These are phyloP conservation scores for Suhomyces prunicola DNA, from an alignment of 805 yeast species.

Conservation along the genomic window DNA sequence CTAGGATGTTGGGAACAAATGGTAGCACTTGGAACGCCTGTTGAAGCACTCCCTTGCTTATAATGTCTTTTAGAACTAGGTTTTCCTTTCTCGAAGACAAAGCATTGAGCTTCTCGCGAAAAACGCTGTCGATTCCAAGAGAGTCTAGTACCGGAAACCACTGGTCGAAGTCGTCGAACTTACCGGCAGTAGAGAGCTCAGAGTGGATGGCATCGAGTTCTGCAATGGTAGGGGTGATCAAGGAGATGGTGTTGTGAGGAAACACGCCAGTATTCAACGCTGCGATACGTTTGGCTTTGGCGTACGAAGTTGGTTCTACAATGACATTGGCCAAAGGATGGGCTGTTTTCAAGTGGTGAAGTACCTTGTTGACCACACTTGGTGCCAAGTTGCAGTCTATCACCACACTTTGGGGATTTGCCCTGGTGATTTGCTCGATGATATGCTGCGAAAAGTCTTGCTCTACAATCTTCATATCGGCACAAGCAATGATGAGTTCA, in stretches of 20 bases:
- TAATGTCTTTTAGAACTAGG: constrained; percentile 21
- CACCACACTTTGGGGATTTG: constrained; percentile 50
- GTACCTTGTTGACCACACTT: constrained; percentile 36
- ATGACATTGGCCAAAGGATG: constrained; percentile 33
- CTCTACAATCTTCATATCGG: constrained; percentile 78
- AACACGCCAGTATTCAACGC: constrained; percentile 33
- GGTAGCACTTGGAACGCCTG: constrained; percentile 74
- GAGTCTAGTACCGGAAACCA: constrained; percentile 79
- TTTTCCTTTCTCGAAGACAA: constrained; percentile 19
- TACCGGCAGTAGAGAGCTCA: constrained; percentile 39
- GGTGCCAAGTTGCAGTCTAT: constrained; percentile 67
- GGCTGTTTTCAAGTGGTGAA: constrained; percentile 16
- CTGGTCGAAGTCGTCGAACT: constrained; percentile 48
- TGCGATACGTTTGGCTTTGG: constrained; percentile 55
- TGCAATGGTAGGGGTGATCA: constrained; percentile 65
- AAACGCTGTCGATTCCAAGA: constrained; percentile 45
- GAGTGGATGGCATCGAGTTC: constrained; percentile 59
- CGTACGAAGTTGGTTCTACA: constrained; percentile 75
- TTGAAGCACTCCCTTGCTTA: constrained; percentile 52
- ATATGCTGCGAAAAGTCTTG: constrained; percentile 41
- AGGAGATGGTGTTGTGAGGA: constrained; percentile 44
- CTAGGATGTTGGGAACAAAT: constrained; percentile 58
- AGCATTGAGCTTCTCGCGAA: constrained; percentile 46
- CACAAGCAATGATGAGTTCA: constrained; percentile 68
- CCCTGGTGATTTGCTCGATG: constrained; percentile 31